Base-by-base conservation (phyloP, 2,329 filamentous ascomycete species). In the Trichoderma citrinoviride region DNA sequence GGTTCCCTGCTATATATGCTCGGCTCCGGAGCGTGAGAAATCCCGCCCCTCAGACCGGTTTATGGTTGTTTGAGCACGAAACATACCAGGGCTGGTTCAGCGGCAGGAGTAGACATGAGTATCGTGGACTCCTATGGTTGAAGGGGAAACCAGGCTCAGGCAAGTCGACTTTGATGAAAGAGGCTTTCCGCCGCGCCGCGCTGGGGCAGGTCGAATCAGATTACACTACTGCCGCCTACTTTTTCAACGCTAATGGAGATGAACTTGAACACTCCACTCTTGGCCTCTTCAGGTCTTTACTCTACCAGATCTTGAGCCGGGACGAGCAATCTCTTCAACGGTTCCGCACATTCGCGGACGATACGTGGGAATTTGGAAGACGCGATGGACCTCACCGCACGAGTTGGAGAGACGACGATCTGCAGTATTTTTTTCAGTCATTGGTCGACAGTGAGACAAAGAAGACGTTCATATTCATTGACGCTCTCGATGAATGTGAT, bases 401-500 rank as follows among this genome's bases (percentile, higher is more conserved):
- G n/a, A n/a, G n/a, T n/a, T n/a, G n/a, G n/a, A n/a, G n/a, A n/a
- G n/a, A n/a, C n/a, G n/a, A n/a, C n/a, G 44, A 50, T 2, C 15
- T 61, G 2, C 17, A 15, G 25, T 0, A 14, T 3, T 3, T 55
- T 3, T 14, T 55, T 1, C 1, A 14, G 10, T 25, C 12, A 10
- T 2, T 43, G 3, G 7, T 55, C 8, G 0, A 27, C 2, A n/a
- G 2, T 1, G 14, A 12, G 37, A 7, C 12, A 4, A 55, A 12
- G 7, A 55, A 1, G 3, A 43, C 8, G 1, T 25, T 43, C 5
- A 55, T 55, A 7, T 61, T 61, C 46, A 43, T 61, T n/a, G 57
- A 61, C 29, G 56, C 44, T 14, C 21, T 61, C 5, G 56, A 61
- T 50, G 56, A 61, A 4, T 61, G 56, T 12, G 56, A 61, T 27